Evolutionary conservation across 306 rosid species (phyloP).

Genomic region (Citrullus amarus): DNA sequence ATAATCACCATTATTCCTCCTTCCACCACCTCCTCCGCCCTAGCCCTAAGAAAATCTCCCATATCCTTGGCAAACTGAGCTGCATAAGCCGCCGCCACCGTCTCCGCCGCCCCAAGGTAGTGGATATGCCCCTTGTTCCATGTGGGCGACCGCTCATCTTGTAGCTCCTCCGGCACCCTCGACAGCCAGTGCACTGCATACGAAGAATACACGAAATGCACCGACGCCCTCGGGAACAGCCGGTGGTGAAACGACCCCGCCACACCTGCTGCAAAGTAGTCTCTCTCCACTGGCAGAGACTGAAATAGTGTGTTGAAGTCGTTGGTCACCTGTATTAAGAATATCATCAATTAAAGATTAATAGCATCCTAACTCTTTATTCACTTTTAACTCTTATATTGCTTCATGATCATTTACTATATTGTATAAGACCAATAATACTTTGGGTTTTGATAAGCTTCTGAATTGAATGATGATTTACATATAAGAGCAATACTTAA

Average conservation of each 20-base stretch:
- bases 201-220: conserved; percentile 21
- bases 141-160: conserved; percentile 3
- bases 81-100: conserved; percentile 15
- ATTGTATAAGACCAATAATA: no score
- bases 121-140: conserved; percentile 22
- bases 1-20: conserved; percentile 28
- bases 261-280: conserved; percentile 11
- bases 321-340: background rate
- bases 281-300: background rate
- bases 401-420: no score
- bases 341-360: background rate
- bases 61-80: conserved; percentile 22
- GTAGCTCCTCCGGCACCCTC: conserved; percentile 10
- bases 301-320: conserved; percentile 28
- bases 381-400: no score
- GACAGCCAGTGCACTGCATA: conserved; percentile 27
- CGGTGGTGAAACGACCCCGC: conserved; percentile 23
- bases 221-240: conserved; percentile 17
- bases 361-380: background rate
- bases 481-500: no score
- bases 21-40: conserved; percentile 25
- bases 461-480: no score
- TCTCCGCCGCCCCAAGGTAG: conserved; percentile 3
- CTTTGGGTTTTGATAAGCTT: no score
- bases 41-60: conserved; percentile 18